Evolutionary conservation across 140 eudicot species (phyloP), one percentile per base, ranked within the genome.

Genomic region (Oenanthe javanica): DNA sequence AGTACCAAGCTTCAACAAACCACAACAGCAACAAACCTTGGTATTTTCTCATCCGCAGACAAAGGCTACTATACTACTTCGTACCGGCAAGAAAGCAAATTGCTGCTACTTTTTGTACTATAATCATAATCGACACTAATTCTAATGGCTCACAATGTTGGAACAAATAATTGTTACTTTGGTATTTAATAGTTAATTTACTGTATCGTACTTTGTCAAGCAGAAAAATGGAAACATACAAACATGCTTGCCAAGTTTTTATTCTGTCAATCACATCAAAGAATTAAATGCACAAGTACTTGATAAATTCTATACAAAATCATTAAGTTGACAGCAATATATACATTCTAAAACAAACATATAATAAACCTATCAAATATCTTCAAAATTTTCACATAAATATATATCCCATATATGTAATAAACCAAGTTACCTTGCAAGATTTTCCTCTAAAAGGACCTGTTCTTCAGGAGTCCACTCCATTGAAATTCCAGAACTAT

Each of bases 391-490:
- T 36, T 36, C 40, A 36, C 40, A 36, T 36, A 36, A 36, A 36
- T 36, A 36, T 36, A 36, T 36, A 36, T 36, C 40, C 40, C 2
- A 36, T 36, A 36, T 2, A 36, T 49, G 54, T 49, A 49, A 52
- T 52, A 54, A 54, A 16, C n/a, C 78, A 59, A 61, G 70, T 75
- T 54, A 75, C 79, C 54, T 75, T 50, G 63, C n/a, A 1, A 75
- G 63, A 49, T 47, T 47, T 13, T 75, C 79, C 79, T 75, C 79
- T 49, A 75, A 75, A 49, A 75, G 49, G 14, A 63, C 46, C 79
- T 75, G 79, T 45, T 75, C 79, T 25, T 75, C 79, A 23, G 45
- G 13, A 10, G 63, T 75, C 79, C 79, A 75, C 21, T 47, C 45
- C 79, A 25, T 47, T 10, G 79, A n/a, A 75, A 48, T 25, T 4